Percentiles rank a stretch among this genome's conserved stretches.
Evolutionary conservation across 2,329 filamentous ascomycete genomes (phyloP).

Genomic region (Verticillium alfalfae): DNA sequence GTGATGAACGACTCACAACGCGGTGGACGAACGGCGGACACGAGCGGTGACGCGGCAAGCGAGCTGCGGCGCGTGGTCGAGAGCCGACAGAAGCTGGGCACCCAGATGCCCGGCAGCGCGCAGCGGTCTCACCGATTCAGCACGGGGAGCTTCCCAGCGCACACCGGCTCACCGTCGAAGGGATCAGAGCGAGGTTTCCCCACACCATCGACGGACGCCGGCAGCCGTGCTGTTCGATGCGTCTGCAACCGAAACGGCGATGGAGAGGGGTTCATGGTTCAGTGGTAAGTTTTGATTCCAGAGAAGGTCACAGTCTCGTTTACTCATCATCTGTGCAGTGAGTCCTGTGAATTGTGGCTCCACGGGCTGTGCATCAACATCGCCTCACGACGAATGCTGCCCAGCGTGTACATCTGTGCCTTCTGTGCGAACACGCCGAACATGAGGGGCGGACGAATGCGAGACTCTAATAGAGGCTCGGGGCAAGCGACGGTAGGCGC

Average conservation of each 20-base stretch:
- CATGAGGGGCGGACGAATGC: constrained; percentile 40
- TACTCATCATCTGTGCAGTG: constrained; percentile 29
- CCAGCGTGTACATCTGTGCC: constrained; percentile 57
- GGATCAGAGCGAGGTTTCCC: constrained; percentile 41
- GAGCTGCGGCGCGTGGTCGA: constrained; percentile 56
- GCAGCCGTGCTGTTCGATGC: constrained; percentile 46
- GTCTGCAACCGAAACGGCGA: constrained; percentile 45
- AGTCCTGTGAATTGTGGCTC: constrained; percentile 61
- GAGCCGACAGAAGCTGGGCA: constrained; percentile 37
- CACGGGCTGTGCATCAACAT: constrained; percentile 60
- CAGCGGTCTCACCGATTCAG: constrained; percentile 12
- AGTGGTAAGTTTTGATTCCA: constrained; percentile 45
- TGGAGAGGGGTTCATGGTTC: constrained; percentile 52
- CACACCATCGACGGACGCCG: constrained; percentile 36
- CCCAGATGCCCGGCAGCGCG: constrained; percentile 14
- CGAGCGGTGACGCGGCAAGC: constrained; percentile 51
- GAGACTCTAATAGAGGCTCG: constrained; percentile 31
- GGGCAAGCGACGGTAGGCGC: constrained; percentile 20
- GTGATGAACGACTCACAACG: constrained; percentile 39
- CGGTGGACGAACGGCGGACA: constrained; percentile 12
- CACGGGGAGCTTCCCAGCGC: not conserved
- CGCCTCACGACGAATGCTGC: constrained; percentile 45
- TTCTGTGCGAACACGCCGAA: constrained; percentile 58
- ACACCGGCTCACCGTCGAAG: constrained; percentile 46
- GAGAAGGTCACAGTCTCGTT: not conserved